A percentile compares a stretch with the other conserved stretches of the same genome.
These are phyloP conservation scores for Kodamaea hsintzibuensis DNA, from an alignment of 805 yeast genomes.

Conservation along the genomic window DNA sequence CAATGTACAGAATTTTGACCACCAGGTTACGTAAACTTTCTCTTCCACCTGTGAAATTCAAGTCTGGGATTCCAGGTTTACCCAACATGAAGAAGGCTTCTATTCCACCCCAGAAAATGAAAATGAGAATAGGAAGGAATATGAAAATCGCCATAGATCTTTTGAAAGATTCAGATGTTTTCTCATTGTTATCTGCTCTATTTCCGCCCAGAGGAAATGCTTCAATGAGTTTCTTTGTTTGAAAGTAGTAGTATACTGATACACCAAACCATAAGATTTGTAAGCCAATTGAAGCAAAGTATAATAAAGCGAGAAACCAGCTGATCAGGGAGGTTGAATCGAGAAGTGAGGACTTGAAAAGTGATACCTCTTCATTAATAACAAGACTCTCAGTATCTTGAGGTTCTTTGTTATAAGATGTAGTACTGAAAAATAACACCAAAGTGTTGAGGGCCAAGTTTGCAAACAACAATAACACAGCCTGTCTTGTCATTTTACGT, in stretches of 20 bases:
- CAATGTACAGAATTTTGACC: not conserved
- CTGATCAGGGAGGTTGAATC: not conserved
- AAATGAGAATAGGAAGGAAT: conserved; percentile 22
- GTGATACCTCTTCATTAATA: not conserved
- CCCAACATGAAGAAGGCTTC: conserved; percentile 1
- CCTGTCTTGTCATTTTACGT: conserved; percentile 6
- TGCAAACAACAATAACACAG: conserved; percentile 7
- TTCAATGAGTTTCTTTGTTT: conserved; percentile 26
- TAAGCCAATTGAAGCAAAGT: not conserved
- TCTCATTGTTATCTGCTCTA: conserved; percentile 11
- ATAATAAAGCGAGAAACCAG: not conserved
- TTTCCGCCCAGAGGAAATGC: conserved; percentile 24
- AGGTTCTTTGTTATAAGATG: not conserved
- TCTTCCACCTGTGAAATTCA: not conserved
- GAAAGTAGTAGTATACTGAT: conserved; percentile 22
- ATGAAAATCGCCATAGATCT: conserved; percentile 27
- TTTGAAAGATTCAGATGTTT: conserved; percentile 24
- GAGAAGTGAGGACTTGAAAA: not conserved
- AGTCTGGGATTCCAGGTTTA: not conserved
- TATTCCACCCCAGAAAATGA: not conserved
- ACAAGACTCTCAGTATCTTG: not conserved
- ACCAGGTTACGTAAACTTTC: not conserved
- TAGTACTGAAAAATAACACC: not conserved
- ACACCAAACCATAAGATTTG: conserved; percentile 15
- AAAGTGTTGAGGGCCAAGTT: not conserved